These are phyloP conservation scores for Rhodotorula graminis DNA, from an alignment of 768 basidiomycete genomes.

Conservation along the genomic window DNA sequence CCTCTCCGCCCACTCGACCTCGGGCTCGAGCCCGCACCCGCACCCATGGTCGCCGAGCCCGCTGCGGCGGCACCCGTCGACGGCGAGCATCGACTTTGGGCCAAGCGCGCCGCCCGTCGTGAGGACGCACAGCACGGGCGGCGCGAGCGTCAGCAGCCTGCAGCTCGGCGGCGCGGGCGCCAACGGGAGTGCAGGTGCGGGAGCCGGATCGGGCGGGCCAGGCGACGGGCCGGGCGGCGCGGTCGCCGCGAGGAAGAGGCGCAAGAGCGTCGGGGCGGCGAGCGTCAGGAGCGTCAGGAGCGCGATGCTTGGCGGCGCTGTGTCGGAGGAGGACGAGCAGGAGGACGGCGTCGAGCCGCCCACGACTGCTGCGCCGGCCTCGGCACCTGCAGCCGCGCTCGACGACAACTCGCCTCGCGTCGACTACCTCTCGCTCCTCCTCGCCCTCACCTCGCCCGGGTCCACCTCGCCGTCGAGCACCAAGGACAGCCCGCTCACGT, in stretches of 20 bases:
- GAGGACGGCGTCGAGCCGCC: neutral
- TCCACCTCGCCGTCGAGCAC: slow-evolving; percentile 54
- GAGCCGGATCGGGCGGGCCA: neutral
- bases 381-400: neutral
- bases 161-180: neutral
- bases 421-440: slow-evolving; percentile 48
- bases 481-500: slow-evolving; percentile 66
- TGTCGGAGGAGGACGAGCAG: neutral
- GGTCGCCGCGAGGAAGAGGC: neutral
- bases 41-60: neutral
- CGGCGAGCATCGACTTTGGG: slow-evolving; percentile 3
- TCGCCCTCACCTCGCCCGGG: slow-evolving; percentile 41
- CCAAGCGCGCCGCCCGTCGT: neutral
- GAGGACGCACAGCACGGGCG: neutral
- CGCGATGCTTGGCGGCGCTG: neutral
- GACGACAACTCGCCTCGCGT: slow-evolving; percentile 48
- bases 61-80: slow-evolving; percentile 2
- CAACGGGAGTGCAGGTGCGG: neutral
- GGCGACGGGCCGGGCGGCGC: no score
- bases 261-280: neutral
- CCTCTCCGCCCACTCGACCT: neutral
- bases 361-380: neutral
- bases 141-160: neutral
- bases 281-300: neutral
- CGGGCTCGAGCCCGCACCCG: neutral